phyloP scores from a whole-genome alignment of 2,329 filamentous ascomycete species.

The Penicillium sp. region DNA sequence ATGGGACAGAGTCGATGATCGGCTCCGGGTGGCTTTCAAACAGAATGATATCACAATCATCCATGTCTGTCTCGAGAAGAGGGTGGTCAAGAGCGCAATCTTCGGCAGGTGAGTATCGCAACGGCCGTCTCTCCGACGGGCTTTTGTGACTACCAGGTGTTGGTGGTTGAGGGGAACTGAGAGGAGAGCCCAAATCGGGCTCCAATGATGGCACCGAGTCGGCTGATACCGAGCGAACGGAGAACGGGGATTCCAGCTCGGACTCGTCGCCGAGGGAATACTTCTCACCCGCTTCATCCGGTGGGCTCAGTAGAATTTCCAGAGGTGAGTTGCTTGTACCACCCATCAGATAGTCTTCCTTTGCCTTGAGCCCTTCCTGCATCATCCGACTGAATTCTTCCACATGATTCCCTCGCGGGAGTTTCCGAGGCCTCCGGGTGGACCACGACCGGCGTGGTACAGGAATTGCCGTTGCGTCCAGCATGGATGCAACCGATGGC shows the following conservation, averaged over 20 bases:
- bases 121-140: conserved; percentile 45
- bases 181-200: conserved; percentile 52
- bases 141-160: conserved; percentile 43
- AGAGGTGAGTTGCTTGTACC: conserved; percentile 51
- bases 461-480: conserved; percentile 63
- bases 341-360: conserved; percentile 48
- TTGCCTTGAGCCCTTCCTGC: conserved; percentile 54
- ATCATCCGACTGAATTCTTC: conserved; percentile 59
- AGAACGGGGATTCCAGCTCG: conserved; percentile 48
- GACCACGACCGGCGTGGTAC: conserved; percentile 48
- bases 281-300: conserved; percentile 50
- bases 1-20: conserved; percentile 13
- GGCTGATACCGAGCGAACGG: conserved; percentile 56
- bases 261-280: conserved; percentile 43
- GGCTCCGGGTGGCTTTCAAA: conserved; percentile 19
- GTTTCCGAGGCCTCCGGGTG: conserved; percentile 41
- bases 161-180: conserved; percentile 47
- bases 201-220: conserved; percentile 61
- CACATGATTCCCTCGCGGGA: conserved; percentile 46
- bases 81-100: conserved; percentile 62
- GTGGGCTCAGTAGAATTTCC: conserved; percentile 58
- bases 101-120: conserved; percentile 55
- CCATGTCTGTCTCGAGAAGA: conserved; percentile 47
- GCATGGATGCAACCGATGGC: conserved; percentile 58
- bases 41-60: conserved; percentile 25